Percentiles rank a stretch among this genome's conserved stretches.
Conservation (phyloP, 176 grass and related monocot species). For the Puya raimondii region DNA sequence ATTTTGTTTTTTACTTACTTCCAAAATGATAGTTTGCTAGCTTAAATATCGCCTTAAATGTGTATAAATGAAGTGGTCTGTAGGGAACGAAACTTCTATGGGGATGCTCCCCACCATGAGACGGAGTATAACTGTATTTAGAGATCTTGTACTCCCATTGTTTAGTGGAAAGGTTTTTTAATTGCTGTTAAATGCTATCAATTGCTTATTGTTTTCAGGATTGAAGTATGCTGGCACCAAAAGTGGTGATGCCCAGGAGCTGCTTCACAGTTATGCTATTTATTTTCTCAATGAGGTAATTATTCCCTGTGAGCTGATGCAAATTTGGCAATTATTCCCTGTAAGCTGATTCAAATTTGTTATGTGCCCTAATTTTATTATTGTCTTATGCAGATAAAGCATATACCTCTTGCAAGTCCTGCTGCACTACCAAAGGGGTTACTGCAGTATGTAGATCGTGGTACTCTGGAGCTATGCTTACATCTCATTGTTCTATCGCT, state of each 20-base stretch:
- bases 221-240: slow-evolving; percentile 90
- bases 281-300: slow-evolving; percentile 89
- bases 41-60: too few relatives aligned
- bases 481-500: slow-evolving; percentile 86
- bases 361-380: slow-evolving; percentile 9
- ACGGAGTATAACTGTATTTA: not conserved
- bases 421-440: slow-evolving; percentile 67
- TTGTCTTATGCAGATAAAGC: slow-evolving; percentile 60
- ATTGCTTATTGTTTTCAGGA: slow-evolving; percentile 35
- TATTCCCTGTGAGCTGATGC: slow-evolving; percentile 19
- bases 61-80: too few relatives aligned
- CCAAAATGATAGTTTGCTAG: too few relatives aligned
- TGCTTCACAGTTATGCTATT: slow-evolving; percentile 63
- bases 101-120: too few relatives aligned
- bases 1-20: too few relatives aligned
- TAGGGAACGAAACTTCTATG: too few relatives aligned
- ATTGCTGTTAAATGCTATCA: not conserved
- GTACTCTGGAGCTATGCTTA: slow-evolving; percentile 75
- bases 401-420: slow-evolving; percentile 39
- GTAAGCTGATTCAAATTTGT: slow-evolving; percentile 17
- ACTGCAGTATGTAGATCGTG: slow-evolving; percentile 75
- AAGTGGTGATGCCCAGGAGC: slow-evolving; percentile 80
- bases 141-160: not conserved
- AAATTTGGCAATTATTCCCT: slow-evolving; percentile 23
- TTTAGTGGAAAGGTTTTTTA: not conserved